phyloP scores from a whole-genome alignment of 2,329 filamentous ascomycete species.

The Daldinia eschscholtzii region DNA sequence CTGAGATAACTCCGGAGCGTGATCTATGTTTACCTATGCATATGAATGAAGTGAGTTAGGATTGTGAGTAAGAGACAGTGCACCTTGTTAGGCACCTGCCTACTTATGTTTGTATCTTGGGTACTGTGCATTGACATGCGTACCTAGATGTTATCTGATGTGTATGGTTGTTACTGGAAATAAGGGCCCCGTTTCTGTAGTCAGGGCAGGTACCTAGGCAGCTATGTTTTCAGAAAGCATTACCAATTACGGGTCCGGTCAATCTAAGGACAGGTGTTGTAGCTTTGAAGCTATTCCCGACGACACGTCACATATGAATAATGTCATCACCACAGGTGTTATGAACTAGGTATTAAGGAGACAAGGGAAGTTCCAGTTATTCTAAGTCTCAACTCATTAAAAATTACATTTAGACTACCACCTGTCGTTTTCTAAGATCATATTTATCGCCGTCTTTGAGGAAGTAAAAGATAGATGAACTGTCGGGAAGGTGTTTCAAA shows the following conservation, averaged over 20 bases:
- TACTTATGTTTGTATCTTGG: too few species aligned
- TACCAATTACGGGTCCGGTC: too few species aligned
- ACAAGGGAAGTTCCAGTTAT: background rate
- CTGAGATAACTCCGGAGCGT: too few species aligned
- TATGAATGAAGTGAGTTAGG: too few species aligned
- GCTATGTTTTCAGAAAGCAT: background rate
- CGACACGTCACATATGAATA: background rate
- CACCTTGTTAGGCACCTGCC: too few species aligned
- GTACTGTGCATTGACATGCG: background rate
- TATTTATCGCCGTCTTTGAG: conserved; percentile 50
- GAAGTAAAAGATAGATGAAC: conserved; percentile 48
- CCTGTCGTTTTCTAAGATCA: conserved; percentile 48
- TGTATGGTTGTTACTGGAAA: background rate
- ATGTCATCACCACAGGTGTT: background rate
- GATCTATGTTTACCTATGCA: background rate
- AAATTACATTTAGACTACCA: conserved; percentile 35
- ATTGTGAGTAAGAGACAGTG: too few species aligned
- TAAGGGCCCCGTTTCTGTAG: background rate
- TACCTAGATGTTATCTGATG: background rate
- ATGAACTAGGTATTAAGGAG: background rate
- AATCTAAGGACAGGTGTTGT: too few species aligned
- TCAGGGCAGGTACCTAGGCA: background rate
- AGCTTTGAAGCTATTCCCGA: background rate
- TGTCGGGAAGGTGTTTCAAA: conserved; percentile 47
- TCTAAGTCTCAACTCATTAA: background rate